phyloP scores from a whole-genome alignment of 176 grass and related monocot species.

The Eragrostis curvula region DNA sequence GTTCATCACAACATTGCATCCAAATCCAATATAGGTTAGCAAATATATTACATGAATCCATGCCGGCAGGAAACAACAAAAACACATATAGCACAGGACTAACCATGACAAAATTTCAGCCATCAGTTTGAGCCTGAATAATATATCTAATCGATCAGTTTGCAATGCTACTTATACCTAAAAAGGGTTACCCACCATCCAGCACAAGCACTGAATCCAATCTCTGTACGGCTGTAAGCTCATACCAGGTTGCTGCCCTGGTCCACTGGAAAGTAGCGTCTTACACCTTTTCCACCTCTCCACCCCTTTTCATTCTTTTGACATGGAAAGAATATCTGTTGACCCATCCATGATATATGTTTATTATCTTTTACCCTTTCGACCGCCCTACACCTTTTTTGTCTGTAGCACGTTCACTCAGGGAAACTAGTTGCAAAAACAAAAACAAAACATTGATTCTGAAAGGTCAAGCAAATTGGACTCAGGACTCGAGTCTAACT shows the following conservation, averaged over 20 bases:
- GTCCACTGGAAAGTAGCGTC: constrained; percentile 14
- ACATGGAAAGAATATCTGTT: constrained; percentile 35
- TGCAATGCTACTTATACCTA: constrained; percentile 10
- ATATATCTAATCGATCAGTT: neutral
- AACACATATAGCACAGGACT: neutral
- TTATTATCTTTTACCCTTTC: neutral
- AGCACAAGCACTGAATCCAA: neutral
- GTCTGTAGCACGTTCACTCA: constrained; percentile 5
- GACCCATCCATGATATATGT: constrained; percentile 12
- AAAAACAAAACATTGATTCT: constrained; percentile 8
- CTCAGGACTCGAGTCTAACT: neutral
- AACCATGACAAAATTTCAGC: neutral
- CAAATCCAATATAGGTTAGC: neutral
- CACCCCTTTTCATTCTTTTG: constrained; percentile 25
- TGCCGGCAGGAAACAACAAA: neutral
- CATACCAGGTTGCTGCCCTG: constrained; percentile 8
- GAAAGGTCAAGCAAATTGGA: neutral
- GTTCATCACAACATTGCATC: neutral
- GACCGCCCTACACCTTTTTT: constrained; percentile 8
- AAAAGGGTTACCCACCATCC: neutral
- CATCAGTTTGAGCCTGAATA: constrained; percentile 11
- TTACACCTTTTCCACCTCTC: neutral
- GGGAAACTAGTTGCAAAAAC: neutral
- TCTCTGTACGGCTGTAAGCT: neutral
- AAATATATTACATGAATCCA: neutral